Evolutionary conservation across 768 basidiomycete species (phyloP), one percentile per base, ranked within the genome.

Genomic region (Auricularia auricula-judae): DNA sequence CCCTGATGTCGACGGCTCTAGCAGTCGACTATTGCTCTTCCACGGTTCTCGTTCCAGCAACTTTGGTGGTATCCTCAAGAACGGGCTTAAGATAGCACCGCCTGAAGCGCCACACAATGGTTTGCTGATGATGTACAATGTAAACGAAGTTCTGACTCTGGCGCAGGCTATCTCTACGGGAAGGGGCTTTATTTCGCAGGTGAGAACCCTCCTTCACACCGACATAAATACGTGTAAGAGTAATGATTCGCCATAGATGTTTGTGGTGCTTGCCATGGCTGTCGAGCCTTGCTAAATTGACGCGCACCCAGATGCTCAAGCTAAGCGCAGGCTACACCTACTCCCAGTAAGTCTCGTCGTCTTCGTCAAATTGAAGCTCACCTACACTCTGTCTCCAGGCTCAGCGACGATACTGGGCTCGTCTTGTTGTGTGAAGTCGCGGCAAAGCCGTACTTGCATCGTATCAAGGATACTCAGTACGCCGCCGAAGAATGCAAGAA

Each of bases 161-260:
- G 39, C 39, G 7, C 39, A 42, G 39, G 39, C 12, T 84, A 84
- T 69, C 85, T 85, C 84, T 86, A 85, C 70, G 85, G 85, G 62
- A 85, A 86, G 72, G 85, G 83, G 51, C 81, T 85, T 43, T 85
- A 86, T 71, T 85, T 86, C 64, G 84, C 84, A 5, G 84, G 85
- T 73, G 83, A 83, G 66, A 70, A 39, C 58, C 18, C 34, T 44
- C 29, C 2, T 67, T 59, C 23, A 59, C 23, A 33, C 23, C 5
- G 10, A n/a, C 23, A 23, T 8, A 59, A 0, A 14, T 29, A 2
- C 29, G 29, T 29, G 29, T 29, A 29, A 29, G 29, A 59, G 23
- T 34, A 29, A 2, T 59, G 23, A 59, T 18, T 7, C 56, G 23
- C 18, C 62, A 62, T 34, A 29, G 7, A 23, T 60, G 36, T 62